phyloP scores from a whole-genome alignment of 1,139 yeast species.

The Arxiozyma heterogenica region DNA sequence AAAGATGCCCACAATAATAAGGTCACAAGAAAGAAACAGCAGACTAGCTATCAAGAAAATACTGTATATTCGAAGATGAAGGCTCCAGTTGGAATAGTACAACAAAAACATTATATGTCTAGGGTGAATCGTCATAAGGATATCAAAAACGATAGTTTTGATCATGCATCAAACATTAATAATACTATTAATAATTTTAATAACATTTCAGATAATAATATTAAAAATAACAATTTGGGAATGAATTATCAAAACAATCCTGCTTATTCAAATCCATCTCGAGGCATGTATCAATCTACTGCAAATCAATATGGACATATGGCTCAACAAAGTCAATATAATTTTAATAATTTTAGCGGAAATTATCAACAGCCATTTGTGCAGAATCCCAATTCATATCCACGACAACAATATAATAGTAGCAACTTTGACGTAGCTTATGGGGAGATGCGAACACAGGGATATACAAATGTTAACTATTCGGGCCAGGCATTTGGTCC shows the following conservation, averaged over 20 bases:
- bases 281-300: conserved; percentile 11
- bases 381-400: background rate
- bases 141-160: conserved; percentile 6
- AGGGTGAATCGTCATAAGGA: conserved; percentile 14
- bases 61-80: conserved; percentile 7
- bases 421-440: background rate
- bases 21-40: conserved; percentile 7
- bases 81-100: conserved; percentile 13
- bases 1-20: conserved; percentile 4
- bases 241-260: background rate
- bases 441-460: background rate
- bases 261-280: background rate
- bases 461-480: background rate
- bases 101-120: conserved; percentile 16
- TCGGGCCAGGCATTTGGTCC: conserved; percentile 1
- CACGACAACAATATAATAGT: background rate
- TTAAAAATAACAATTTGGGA: background rate
- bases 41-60: background rate
- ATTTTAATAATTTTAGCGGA: background rate
- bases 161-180: conserved; percentile 3
- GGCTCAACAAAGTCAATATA: conserved; percentile 15
- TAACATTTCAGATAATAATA: background rate
- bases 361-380: background rate
- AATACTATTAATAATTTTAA: background rate
- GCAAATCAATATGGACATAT: background rate